Conservation (phyloP, 345 rosid species). For the Populus pruinosa region DNA sequence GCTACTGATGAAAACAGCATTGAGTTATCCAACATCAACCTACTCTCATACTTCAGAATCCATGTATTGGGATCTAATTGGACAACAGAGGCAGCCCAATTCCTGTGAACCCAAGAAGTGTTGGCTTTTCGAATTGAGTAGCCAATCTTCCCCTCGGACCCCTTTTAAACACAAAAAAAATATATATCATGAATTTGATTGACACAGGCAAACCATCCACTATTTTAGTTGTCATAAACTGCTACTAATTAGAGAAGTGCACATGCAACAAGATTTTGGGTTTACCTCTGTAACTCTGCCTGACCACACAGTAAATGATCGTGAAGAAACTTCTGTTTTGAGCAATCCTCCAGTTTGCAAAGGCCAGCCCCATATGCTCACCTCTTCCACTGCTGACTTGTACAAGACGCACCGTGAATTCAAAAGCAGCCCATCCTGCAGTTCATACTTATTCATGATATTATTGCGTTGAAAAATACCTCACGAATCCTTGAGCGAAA, state of each 20-base stretch:
- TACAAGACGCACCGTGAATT: constrained; percentile 61
- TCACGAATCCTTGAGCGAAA: not conserved
- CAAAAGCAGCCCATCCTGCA: constrained; percentile 56
- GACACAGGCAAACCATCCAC: not conserved
- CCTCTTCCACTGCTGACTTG: constrained; percentile 71
- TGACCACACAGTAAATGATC: constrained; percentile 54
- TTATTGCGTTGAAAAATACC: not conserved
- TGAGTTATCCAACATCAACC: constrained; percentile 43
- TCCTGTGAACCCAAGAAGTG: constrained; percentile 51
- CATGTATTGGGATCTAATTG: constrained; percentile 76
- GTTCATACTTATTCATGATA: not conserved
- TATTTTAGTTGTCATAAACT: not conserved
- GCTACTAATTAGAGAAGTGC: not conserved
- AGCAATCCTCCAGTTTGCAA: constrained; percentile 77
- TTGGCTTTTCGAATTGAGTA: constrained; percentile 45
- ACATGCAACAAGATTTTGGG: not conserved
- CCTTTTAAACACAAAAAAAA: constrained; percentile 32
- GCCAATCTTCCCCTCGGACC: constrained; percentile 57
- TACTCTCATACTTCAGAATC: constrained; percentile 65
- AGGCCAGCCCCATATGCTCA: constrained; percentile 97
- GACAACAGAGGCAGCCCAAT: constrained; percentile 53
- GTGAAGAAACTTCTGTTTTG: constrained; percentile 47
- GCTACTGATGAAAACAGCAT: constrained; percentile 40
- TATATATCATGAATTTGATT: not conserved
- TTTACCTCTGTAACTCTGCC: constrained; percentile 82